Evolutionary conservation across 1,284 basidiomycete genomes (phyloP).

Genomic region (Malassezia obtusa): DNA sequence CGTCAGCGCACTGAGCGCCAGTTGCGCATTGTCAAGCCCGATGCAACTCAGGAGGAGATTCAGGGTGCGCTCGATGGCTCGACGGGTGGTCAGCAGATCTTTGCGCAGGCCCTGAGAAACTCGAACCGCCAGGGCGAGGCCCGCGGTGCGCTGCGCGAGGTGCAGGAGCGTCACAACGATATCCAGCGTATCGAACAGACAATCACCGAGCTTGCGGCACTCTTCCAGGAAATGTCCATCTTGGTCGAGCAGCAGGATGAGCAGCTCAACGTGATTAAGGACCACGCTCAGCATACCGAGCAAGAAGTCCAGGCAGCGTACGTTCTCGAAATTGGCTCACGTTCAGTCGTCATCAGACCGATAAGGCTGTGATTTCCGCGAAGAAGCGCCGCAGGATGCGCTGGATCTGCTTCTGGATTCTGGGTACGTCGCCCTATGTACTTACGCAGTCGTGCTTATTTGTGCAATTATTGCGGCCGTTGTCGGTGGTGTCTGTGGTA

Average conservation of each 20-base stretch:
- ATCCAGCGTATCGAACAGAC: slow-evolving; percentile 78
- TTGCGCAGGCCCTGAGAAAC: slow-evolving; percentile 68
- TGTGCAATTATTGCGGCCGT: slow-evolving; percentile 31
- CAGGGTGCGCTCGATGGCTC: slow-evolving; percentile 63
- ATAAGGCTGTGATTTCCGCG: slow-evolving; percentile 63
- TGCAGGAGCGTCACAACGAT: slow-evolving; percentile 81
- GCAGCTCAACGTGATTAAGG: slow-evolving; percentile 40
- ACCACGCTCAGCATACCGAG: slow-evolving; percentile 19
- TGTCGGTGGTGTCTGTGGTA: slow-evolving; percentile 29
- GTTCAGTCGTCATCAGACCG: slow-evolving; percentile 52
- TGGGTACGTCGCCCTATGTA: not conserved
- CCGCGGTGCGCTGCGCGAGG: slow-evolving; percentile 73
- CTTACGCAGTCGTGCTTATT: slow-evolving; percentile 25
- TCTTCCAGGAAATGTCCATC: slow-evolving; percentile 63
- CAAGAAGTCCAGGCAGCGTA: slow-evolving; percentile 36
- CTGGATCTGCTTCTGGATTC: slow-evolving; percentile 43
- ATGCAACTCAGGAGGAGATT: slow-evolving; percentile 75
- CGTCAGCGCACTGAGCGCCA: slow-evolving; percentile 90
- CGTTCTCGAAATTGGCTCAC: slow-evolving; percentile 24
- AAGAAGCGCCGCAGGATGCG: slow-evolving; percentile 64
- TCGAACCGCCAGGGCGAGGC: slow-evolving; percentile 77
- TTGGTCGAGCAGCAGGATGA: slow-evolving; percentile 47
- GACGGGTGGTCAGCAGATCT: slow-evolving; percentile 62
- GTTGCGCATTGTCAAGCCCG: slow-evolving; percentile 84
- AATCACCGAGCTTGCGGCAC: slow-evolving; percentile 71